Evolutionary conservation across 305 asterid species (phyloP), one percentile per base, ranked within the genome.

Genomic region (Fraxinus sp.): DNA sequence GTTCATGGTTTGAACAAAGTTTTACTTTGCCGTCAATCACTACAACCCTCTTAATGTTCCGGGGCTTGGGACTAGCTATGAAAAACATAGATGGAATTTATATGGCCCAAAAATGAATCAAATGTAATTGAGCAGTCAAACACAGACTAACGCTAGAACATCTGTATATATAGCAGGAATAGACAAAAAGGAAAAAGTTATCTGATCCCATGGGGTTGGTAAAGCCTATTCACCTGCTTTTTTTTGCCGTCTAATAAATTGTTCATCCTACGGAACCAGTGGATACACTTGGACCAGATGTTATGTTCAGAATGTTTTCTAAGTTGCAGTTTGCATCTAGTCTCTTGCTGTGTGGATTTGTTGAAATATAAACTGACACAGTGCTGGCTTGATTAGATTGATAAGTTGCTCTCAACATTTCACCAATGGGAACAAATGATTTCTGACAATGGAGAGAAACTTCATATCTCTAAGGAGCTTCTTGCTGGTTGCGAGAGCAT

Each of bases 401-500:
- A 95, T 84, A 95, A 94, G 87, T 84, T 96, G 90, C 91, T 90
- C 75, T 87, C 90, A 73, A 88, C 90, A 66, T 96, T 90, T 83
- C 97, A 89, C 78, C 90, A 88, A 92, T 96, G 97, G 98, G 98
- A 93, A 86, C 92, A 85, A 64, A 85, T 89, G 87, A 89, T 91
- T 87, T 77, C 86, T 30, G 95, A 89, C 64, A 86, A 90, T 85
- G 90, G 90, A 66, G 95, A 93, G 86, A 90, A 89, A 87, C 84
- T 82, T 35, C 92, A 80, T 75, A 90, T 94, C 82, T 84, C 91
- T 10, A 94, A 86, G 88, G 97, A 96, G 85, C 93, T 96, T 86
- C 89, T 91, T 85, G 83, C 97, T 78, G 88, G 93, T 83, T 93
- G 92, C 78, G 99, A 91, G 80, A 96, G 99, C 92, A 91, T 93